Evolutionary conservation across 148 eudicot genomes (phyloP), one percentile per base, ranked within the genome.

Genomic region (Camellia lanceoleosa): DNA sequence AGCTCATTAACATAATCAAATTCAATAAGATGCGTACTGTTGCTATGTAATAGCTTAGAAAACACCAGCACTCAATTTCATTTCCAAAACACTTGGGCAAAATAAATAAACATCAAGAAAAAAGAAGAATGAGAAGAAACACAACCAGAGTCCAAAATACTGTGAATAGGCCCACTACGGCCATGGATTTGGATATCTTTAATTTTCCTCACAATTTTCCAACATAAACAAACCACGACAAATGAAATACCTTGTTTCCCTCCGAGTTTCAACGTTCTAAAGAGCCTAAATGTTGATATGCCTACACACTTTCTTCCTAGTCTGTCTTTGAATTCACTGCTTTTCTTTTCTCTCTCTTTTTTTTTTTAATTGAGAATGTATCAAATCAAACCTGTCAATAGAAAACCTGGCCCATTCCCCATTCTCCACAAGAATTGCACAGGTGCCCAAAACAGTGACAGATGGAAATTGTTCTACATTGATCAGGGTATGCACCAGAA

Each of bases 401-500:
- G 58, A 6, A 55, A 55, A 55, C 58, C 58, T 55, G 58, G 13
- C 58, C 10, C 58, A 55, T 55, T 55, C 58, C 10, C 13, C 58
- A 55, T 8, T 11, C 8, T 55, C 76, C 44, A 58, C 18, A 42
- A 55, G 42, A 42, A 67, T 38, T 68, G 65, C 72, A 12, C 46
- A 42, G 38, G 42, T 55, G 12, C 77, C 59, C 68, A 47, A 67
- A 42, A 54, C 49, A 61, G 41, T 54, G 80, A 69, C 47, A 41
- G 71, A 83, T 69, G 75, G 83, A 43, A 82, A 62, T 71, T 41
- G 43, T 52, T 78, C 86, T 52, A 79, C 81, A 73, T 80, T 76
- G 59, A 79, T 71, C 44, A 74, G 54, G 76, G 79, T 82, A 71
- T 90, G 84, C 87, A 88, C 84, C 86, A 87, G 77, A 88, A 80